Conservation (phyloP, 2,329 filamentous ascomycete species). For the Trichoderma cornu-damae region DNA sequence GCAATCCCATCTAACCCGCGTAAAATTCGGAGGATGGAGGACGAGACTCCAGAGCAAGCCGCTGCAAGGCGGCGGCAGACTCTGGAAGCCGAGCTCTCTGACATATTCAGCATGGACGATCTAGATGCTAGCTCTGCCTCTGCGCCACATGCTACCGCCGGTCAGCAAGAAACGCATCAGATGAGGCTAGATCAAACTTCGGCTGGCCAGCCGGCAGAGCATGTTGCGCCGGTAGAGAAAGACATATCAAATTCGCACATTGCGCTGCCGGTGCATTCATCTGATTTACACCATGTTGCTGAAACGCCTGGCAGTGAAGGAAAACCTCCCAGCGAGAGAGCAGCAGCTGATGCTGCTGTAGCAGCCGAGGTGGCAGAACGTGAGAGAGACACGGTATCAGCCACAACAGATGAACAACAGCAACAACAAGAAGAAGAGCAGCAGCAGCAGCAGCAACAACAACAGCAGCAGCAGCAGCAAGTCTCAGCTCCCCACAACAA, state of each 20-base stretch:
- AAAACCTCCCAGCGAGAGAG: neutral
- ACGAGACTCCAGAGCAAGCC: conserved; percentile 5
- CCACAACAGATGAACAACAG: neutral
- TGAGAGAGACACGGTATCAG: neutral
- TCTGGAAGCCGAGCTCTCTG: neutral
- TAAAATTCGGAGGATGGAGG: conserved; percentile 7
- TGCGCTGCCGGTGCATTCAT: conserved; percentile 2
- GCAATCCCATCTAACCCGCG: neutral
- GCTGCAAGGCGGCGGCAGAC: neutral
- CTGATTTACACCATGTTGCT: neutral
- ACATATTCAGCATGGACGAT: neutral
- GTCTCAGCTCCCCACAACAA: neutral
- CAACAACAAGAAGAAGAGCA: no score
- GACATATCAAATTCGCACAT: neutral
- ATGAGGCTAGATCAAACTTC: neutral
- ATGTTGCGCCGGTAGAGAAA: neutral
- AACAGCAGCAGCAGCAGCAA: no score
- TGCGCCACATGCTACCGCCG: neutral
- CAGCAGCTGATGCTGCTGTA: neutral
- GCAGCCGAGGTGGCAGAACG: neutral
- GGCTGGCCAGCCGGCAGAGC: neutral
- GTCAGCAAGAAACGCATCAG: neutral
- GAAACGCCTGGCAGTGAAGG: neutral
- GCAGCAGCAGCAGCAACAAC: no score
- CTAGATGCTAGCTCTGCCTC: neutral